Evolutionary conservation across 129 eudicot species (phyloP).

Genomic region (Artemisia tridentata): DNA sequence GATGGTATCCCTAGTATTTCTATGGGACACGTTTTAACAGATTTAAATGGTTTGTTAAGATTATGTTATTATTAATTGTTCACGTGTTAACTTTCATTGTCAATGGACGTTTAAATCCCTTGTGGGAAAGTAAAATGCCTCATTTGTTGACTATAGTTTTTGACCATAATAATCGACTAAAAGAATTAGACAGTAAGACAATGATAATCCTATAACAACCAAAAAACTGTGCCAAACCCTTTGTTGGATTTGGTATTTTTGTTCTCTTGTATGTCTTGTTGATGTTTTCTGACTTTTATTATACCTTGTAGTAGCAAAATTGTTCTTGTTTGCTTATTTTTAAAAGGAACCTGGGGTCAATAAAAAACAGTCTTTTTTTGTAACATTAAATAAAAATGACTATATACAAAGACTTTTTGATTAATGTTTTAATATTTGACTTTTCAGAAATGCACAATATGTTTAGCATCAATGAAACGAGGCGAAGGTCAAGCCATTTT

Average conservation of each 20-base stretch:
- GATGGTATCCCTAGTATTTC: too few relatives aligned
- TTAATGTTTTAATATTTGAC: background rate
- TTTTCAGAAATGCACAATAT: slow-evolving; percentile 77
- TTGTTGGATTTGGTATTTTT: slow-evolving; percentile 1
- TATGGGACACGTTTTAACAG: too few relatives aligned
- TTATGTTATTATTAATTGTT: background rate
- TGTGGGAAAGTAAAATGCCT: slow-evolving; percentile 15
- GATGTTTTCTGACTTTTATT: slow-evolving; percentile 35
- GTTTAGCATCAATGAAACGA: slow-evolving; percentile 62
- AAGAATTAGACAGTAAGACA: slow-evolving; percentile 20
- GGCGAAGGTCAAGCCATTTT: slow-evolving; percentile 87
- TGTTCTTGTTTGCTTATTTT: slow-evolving; percentile 20
- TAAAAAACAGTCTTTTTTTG: background rate
- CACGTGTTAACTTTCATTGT: slow-evolving; percentile 14
- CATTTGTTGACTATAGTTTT: slow-evolving; percentile 13
- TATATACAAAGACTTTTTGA: background rate
- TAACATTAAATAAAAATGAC: background rate
- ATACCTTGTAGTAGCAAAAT: slow-evolving; percentile 18
- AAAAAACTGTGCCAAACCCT: slow-evolving; percentile 12
- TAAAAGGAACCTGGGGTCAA: background rate
- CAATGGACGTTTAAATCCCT: background rate
- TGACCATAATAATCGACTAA: slow-evolving; percentile 10
- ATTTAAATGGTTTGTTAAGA: too few relatives aligned
- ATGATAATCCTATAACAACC: slow-evolving; percentile 1
- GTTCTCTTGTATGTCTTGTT: background rate